Percentiles rank a stretch among this genome's conserved stretches.
Conservation (phyloP, 2,329 filamentous ascomycete species). For the Fonsecaea pugnacius region DNA sequence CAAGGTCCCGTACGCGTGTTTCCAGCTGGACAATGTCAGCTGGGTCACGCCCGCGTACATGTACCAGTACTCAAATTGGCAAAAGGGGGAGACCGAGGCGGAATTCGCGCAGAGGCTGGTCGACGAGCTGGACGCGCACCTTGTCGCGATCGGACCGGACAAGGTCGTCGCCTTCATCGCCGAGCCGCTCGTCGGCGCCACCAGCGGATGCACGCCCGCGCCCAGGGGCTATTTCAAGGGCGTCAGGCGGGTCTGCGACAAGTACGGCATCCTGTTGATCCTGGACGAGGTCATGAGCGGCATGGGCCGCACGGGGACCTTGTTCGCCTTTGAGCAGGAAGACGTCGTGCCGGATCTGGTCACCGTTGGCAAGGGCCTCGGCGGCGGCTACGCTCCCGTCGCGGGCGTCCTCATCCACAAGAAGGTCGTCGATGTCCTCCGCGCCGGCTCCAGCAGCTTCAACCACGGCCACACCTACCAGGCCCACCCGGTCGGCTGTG, state of each 20-base stretch:
- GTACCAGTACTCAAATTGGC: conserved; percentile 47
- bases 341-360: conserved; percentile 62
- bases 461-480: conserved; percentile 65
- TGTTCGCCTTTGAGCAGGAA: conserved; percentile 33
- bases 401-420: conserved; percentile 59
- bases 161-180: conserved; percentile 57
- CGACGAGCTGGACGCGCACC: conserved; percentile 55
- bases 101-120: conserved; percentile 50
- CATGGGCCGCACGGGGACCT: conserved; percentile 59
- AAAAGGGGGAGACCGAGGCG: conserved; percentile 45
- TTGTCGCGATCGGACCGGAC: conserved; percentile 52
- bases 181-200: conserved; percentile 56
- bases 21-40: conserved; percentile 26
- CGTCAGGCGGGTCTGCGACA: conserved; percentile 59
- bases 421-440: conserved; percentile 54
- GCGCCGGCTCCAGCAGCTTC: conserved; percentile 56
- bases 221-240: conserved; percentile 60
- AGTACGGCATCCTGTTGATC: conserved; percentile 73
- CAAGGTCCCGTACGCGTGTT: conserved; percentile 42
- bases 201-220: conserved; percentile 58
- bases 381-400: conserved; percentile 61
- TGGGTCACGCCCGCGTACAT: conserved; percentile 40
- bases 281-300: conserved; percentile 68
- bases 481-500: conserved; percentile 60
- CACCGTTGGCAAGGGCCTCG: conserved; percentile 64